Evolutionary conservation across 345 rosid genomes (phyloP), one percentile per base, ranked within the genome.

Genomic region (Diplotaxis tenuifolia): DNA sequence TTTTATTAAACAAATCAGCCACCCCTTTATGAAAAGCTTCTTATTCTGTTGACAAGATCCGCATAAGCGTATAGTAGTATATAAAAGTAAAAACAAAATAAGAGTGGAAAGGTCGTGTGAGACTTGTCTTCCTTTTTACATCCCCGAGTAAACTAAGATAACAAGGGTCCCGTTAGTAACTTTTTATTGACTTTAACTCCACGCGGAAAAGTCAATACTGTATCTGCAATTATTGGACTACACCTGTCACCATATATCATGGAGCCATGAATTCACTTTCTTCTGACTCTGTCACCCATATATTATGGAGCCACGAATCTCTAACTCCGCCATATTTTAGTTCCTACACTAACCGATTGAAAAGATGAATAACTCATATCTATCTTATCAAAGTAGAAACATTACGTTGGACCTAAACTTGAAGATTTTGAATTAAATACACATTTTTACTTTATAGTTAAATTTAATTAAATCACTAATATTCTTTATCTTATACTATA

Each of bases 101-200:
- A 49, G 1, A 72, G 15, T 16, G 42, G 54, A 53, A 38, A 54
- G 45, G 56, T 72, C 77, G 71, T 73, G 49, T 15, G 18, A 10
- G 71, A 65, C 34, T 56, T 42, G 65, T 56, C 59, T 42, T 65
- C 58, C 29, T 25, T 38, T 71, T 15, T 54, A n/a, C 18, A 45
- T 15, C 50, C 14, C 9, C 56, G 63, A 57, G 6, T 18, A 27
- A 8, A 58, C 7, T 55, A 47, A 60, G 14, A 57, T 42, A n/a
- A 45, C 45, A 49, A 49, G 18, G 47, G 31, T 8, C 23, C 18
- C 72, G 11, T 12, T 38, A 21, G 4, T 11, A n/a, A n/a, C n/a
- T n/a, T 12, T 42, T 28, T 18, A 18, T 16, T 21, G 25, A 1
- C 62, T 45, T 25, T 36, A 71, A 29, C 49, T 21, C 60, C 8